Evolutionary conservation across 768 basidiomycete genomes (phyloP).

Genomic region (Suillus discolor): DNA sequence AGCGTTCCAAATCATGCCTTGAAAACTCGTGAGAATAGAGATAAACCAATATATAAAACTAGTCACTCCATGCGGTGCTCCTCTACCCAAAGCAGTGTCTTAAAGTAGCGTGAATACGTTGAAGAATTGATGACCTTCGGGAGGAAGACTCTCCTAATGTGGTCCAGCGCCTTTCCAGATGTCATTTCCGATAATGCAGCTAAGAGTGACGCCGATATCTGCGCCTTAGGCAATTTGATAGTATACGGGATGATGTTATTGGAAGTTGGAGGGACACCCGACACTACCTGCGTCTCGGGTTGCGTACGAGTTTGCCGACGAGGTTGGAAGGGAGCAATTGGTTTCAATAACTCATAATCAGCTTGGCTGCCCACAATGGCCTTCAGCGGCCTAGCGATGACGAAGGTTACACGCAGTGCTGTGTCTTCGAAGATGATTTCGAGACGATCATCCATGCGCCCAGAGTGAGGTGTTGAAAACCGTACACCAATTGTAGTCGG

Average conservation of each 20-base stretch:
- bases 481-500: constrained; percentile 15
- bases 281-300: constrained; percentile 23
- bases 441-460: constrained; percentile 49
- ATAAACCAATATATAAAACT: background rate
- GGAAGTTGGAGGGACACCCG: constrained; percentile 23
- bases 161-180: constrained; percentile 19
- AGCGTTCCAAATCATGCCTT: constrained; percentile 39
- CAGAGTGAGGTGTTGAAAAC: constrained; percentile 32
- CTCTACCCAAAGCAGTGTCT: constrained; percentile 49
- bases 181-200: constrained; percentile 9
- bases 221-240: constrained; percentile 15
- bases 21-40: constrained; percentile 1
- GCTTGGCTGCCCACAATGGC: constrained; percentile 51
- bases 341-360: constrained; percentile 50
- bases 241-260: constrained; percentile 16
- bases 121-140: constrained; percentile 36
- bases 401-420: constrained; percentile 37
- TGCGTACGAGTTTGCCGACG: constrained; percentile 15
- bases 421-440: constrained; percentile 49
- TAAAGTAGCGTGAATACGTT: constrained; percentile 49
- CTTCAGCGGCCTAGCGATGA: constrained; percentile 46
- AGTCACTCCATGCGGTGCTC: constrained; percentile 50
- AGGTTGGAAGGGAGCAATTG: constrained; percentile 46
- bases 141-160: constrained; percentile 37
- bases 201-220: constrained; percentile 1